Percentiles rank a stretch among this genome's conserved stretches.
Evolutionary conservation across 2,329 filamentous ascomycete species (phyloP).

Genomic region (Xenoacremonium recifei): DNA sequence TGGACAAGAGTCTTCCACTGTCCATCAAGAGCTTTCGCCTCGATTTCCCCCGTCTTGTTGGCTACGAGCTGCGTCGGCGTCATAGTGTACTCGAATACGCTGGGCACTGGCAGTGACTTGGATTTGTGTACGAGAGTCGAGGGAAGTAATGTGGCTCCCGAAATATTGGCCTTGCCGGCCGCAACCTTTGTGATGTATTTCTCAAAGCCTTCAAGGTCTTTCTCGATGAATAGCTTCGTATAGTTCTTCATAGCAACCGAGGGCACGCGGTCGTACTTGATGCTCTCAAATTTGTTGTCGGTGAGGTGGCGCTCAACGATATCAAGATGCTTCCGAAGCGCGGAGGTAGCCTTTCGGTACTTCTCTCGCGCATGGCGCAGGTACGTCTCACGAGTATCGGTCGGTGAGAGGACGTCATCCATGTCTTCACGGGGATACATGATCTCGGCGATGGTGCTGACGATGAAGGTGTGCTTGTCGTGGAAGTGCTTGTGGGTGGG

Average conservation of each 20-base stretch:
- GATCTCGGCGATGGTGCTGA: constrained; percentile 56
- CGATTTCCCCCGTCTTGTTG: constrained; percentile 29
- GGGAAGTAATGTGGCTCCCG: constrained; percentile 55
- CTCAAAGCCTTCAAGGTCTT: constrained; percentile 49
- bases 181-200: constrained; percentile 49
- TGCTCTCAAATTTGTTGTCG: constrained; percentile 43
- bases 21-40: constrained; percentile 39
- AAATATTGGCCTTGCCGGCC: constrained; percentile 47
- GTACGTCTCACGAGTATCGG: constrained; percentile 46
- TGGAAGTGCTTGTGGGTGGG: constrained; percentile 54
- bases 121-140: constrained; percentile 42
- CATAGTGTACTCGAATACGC: not conserved
- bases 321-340: constrained; percentile 51
- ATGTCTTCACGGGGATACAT: constrained; percentile 39
- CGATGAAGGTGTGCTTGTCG: constrained; percentile 57
- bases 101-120: not conserved
- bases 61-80: constrained; percentile 20
- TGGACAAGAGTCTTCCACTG: constrained; percentile 60
- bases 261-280: constrained; percentile 57
- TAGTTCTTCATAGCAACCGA: constrained; percentile 58
- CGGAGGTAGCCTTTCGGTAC: constrained; percentile 51
- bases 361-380: constrained; percentile 52
- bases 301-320: constrained; percentile 53
- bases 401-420: constrained; percentile 29
- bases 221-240: constrained; percentile 44